Evolutionary conservation across 495 filamentous ascomycete genomes (phyloP).

Genomic region (Clavariopsis aquatica): DNA sequence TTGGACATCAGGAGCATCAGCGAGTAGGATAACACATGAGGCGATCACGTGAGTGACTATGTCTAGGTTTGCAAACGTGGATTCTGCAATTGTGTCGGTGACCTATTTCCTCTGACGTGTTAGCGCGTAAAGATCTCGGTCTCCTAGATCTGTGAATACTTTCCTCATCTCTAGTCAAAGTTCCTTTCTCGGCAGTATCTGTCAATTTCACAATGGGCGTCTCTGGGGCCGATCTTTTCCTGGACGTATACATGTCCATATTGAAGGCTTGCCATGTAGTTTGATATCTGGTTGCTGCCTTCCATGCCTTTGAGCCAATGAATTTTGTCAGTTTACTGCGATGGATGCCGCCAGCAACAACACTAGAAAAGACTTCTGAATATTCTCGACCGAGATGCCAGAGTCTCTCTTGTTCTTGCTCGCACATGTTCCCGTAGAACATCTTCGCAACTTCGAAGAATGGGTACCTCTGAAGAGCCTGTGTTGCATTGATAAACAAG

Average conservation of each 20-base stretch:
- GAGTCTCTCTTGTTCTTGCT: not conserved
- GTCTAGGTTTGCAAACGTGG: conserved; percentile 52
- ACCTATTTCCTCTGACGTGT: too few relatives aligned
- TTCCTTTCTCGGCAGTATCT: too few relatives aligned
- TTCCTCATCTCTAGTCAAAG: too few relatives aligned
- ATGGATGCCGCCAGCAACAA: not conserved
- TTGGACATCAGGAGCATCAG: conserved; percentile 40
- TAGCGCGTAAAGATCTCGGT: too few relatives aligned
- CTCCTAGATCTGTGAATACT: too few relatives aligned
- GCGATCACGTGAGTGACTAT: conserved; percentile 46
- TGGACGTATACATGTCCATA: not conserved
- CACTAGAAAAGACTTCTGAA: not conserved
- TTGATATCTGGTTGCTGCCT: not conserved
- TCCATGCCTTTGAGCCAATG: not conserved
- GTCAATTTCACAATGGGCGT: conserved; percentile 4
- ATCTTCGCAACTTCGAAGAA: not conserved
- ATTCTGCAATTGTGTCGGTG: conserved; percentile 47
- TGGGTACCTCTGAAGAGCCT: not conserved
- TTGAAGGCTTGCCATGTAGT: not conserved
- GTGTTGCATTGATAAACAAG: too few relatives aligned
- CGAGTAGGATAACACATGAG: conserved; percentile 47
- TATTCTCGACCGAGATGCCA: not conserved
- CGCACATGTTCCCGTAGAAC: not conserved
- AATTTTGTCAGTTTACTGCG: not conserved
- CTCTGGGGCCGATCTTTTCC: not conserved